Conservation (phyloP, 371 early-diverging fungal species). For the Rhizomucor miehei region DNA sequence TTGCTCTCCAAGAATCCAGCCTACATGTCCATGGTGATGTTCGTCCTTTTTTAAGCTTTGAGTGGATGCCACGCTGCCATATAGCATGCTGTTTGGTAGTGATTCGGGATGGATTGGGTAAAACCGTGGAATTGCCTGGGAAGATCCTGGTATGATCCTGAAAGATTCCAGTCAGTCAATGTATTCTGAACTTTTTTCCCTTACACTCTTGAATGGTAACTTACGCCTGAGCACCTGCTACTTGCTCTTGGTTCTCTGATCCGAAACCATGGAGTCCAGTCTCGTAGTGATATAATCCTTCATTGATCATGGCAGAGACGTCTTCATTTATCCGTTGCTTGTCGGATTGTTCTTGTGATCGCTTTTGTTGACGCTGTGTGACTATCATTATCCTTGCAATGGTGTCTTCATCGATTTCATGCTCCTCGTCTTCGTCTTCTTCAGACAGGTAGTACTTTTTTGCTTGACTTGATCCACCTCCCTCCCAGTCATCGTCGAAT, state of each 20-base stretch:
- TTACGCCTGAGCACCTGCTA: neutral
- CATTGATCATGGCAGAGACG: constrained; percentile 89
- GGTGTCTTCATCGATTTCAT: constrained; percentile 82
- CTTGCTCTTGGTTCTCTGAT: neutral
- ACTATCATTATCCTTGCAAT: constrained; percentile 88
- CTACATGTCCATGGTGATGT: constrained; percentile 80
- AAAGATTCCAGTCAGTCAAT: too few relatives aligned
- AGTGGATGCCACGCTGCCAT: constrained; percentile 11
- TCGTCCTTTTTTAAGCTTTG: constrained; percentile 22
- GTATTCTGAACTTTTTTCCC: neutral
- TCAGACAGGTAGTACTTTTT: constrained; percentile 64
- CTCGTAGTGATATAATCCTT: constrained; percentile 90
- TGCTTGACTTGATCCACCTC: constrained; percentile 50
- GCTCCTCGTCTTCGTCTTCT: constrained; percentile 61
- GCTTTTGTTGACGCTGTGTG: constrained; percentile 77
- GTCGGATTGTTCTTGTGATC: constrained; percentile 67
- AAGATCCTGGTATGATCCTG: neutral
- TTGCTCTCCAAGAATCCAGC: constrained; percentile 76
- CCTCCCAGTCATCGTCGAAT: constrained; percentile 62
- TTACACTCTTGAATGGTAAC: neutral
- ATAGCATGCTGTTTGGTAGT: constrained; percentile 42
- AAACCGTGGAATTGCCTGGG: constrained; percentile 48
- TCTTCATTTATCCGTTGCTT: constrained; percentile 83
- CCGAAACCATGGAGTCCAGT: constrained; percentile 44
- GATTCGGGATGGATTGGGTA: constrained; percentile 59